Evolutionary conservation across 2,329 filamentous ascomycete genomes (phyloP).

Genomic region (Monosporascus sp.): DNA sequence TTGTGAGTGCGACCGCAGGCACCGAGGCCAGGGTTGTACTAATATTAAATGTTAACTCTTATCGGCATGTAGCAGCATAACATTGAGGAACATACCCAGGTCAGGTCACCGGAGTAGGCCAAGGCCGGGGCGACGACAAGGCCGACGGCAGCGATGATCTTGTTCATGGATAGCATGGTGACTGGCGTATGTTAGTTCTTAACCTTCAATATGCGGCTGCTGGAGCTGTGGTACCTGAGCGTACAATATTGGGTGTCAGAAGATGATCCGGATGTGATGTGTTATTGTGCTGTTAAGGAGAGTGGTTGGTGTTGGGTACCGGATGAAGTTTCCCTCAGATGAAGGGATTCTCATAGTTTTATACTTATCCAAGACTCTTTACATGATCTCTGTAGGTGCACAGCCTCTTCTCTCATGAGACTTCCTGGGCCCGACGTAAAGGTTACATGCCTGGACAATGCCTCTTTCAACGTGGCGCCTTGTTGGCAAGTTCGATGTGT

Average conservation of each 20-base stretch:
- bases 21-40: constrained; percentile 23
- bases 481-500: no score
- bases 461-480: no score
- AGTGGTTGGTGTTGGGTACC: no score
- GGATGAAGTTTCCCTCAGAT: no score
- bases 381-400: no score
- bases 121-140: constrained; percentile 3
- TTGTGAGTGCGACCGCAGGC: constrained; percentile 19
- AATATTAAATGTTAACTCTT: neutral
- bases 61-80: no score
- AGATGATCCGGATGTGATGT: neutral
- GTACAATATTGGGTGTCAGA: neutral
- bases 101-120: constrained; percentile 18
- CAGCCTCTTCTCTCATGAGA: no score
- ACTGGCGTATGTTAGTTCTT: constrained; percentile 1
- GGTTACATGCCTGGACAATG: no score
- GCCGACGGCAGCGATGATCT: constrained; percentile 13
- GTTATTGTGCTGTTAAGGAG: no score
- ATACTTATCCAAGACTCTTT: no score
- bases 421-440: no score
- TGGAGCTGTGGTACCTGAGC: neutral
- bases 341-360: no score
- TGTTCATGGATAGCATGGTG: constrained; percentile 18
- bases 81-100: constrained; percentile 1
- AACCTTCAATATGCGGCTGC: neutral